A percentile compares a stretch with the other conserved stretches of the same genome.
phyloP scores from a whole-genome alignment of 2,329 filamentous ascomycete genomes.

The Elsinoe australis region DNA sequence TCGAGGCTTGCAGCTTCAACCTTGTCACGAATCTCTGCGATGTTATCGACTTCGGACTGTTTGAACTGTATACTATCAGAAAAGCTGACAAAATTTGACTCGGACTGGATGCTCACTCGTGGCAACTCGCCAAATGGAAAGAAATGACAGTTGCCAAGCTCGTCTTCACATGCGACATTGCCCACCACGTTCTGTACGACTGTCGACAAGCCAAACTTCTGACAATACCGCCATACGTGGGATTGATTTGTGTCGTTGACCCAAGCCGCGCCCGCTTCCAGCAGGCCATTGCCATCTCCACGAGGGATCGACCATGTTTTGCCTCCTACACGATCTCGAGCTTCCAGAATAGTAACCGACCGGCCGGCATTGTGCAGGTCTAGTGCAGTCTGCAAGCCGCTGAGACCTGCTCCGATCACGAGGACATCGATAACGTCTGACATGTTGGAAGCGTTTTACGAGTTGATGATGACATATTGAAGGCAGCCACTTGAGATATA shows the following conservation, averaged over 20 bases:
- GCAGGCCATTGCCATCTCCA: slow-evolving; percentile 31
- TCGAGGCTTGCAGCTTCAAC: slow-evolving; percentile 36
- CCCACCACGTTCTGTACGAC: slow-evolving; percentile 45
- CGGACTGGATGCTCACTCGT: slow-evolving; percentile 20
- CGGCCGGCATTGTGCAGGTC: slow-evolving; percentile 26
- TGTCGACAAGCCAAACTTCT: slow-evolving; percentile 37
- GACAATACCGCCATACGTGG: slow-evolving; percentile 37
- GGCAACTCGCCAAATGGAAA: slow-evolving; percentile 32
- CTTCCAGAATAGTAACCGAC: slow-evolving; percentile 28
- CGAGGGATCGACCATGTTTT: slow-evolving; percentile 41
- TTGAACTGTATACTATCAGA: slow-evolving; percentile 23
- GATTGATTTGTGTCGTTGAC: slow-evolving; percentile 51
- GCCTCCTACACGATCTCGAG: slow-evolving; percentile 31
- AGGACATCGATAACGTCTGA: slow-evolving; percentile 25
- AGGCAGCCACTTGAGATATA: too few species aligned
- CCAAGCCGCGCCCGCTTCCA: slow-evolving; percentile 53
- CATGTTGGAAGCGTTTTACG: background rate
- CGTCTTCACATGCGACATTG: slow-evolving; percentile 37
- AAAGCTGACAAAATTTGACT: too few species aligned
- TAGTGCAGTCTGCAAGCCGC: slow-evolving; percentile 27
- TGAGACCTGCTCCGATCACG: slow-evolving; percentile 29
- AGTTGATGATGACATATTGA: too few species aligned
- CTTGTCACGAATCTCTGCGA: slow-evolving; percentile 32
- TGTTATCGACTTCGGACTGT: slow-evolving; percentile 23
- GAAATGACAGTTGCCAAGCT: slow-evolving; percentile 29